Evolutionary conservation across 2,329 filamentous ascomycete genomes (phyloP).

Genomic region (Truncatella angustata): DNA sequence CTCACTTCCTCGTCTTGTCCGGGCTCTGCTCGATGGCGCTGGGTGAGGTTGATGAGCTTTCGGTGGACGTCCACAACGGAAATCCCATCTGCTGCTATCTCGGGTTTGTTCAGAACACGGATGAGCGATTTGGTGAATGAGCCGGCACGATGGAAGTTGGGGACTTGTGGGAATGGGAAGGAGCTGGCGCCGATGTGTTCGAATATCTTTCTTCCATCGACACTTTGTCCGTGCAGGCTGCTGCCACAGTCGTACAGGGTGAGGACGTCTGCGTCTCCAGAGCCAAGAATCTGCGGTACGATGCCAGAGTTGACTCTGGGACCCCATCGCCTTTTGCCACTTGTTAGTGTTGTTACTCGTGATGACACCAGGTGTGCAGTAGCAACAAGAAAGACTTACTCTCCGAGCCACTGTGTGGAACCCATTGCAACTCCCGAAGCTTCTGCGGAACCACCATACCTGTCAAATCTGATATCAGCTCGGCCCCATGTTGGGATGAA

Average conservation of each 20-base stretch:
- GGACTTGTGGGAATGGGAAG: not conserved
- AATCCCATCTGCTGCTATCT: not conserved
- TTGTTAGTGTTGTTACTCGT: not conserved
- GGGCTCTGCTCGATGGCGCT: not conserved
- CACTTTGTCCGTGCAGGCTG: not conserved
- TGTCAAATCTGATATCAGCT: not conserved
- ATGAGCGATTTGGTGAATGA: slow-evolving; percentile 11
- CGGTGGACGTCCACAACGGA: slow-evolving; percentile 8
- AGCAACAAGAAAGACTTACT: not conserved
- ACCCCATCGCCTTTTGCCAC: not conserved
- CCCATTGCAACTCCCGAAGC: not conserved
- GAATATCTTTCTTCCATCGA: not conserved
- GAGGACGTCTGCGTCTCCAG: slow-evolving; percentile 5
- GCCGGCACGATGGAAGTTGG: not conserved
- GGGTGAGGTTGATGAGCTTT: slow-evolving; percentile 3
- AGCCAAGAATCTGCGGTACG: slow-evolving; percentile 5
- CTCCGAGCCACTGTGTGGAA: slow-evolving; percentile 5
- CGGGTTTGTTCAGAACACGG: not conserved
- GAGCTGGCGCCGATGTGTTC: slow-evolving; percentile 7
- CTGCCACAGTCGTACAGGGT: slow-evolving; percentile 9
- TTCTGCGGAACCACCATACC: slow-evolving; percentile 9
- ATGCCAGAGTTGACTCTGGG: slow-evolving; percentile 3
- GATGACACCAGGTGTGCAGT: not conserved
- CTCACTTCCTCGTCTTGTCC: not conserved
- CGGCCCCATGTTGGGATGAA: not conserved